A percentile compares a stretch with the other conserved stretches of the same genome.
Conservation (phyloP, 768 basidiomycete species). For the Infundibulicybe gibba region DNA sequence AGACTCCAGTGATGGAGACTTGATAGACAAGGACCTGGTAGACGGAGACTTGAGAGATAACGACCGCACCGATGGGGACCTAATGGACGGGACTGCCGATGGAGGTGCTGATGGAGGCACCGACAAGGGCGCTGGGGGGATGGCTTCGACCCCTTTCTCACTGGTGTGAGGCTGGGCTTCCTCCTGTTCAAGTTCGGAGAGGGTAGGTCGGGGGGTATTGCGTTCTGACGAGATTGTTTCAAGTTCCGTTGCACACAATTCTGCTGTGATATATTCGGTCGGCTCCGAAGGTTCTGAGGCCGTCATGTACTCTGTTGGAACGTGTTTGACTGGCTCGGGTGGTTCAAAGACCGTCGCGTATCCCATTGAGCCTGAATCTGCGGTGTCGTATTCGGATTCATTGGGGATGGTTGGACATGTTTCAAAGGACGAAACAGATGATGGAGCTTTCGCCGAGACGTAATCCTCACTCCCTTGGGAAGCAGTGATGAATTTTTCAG, state of each 20-base stretch:
- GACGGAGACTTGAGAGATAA: constrained; percentile 5
- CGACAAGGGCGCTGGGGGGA: constrained; percentile 25
- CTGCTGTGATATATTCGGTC: constrained; percentile 50
- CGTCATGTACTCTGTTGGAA: constrained; percentile 29
- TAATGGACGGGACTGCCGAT: constrained; percentile 3
- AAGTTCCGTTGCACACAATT: constrained; percentile 33
- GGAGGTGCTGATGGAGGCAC: constrained; percentile 13
- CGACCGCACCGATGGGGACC: constrained; percentile 1
- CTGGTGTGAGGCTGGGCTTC: constrained; percentile 11
- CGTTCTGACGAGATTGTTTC: constrained; percentile 38
- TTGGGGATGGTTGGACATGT: constrained; percentile 62
- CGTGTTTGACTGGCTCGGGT: constrained; percentile 34
- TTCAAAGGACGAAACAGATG: constrained; percentile 47
- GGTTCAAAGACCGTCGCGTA: constrained; percentile 26
- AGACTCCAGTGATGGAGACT: constrained; percentile 9
- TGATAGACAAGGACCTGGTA: constrained; percentile 9
- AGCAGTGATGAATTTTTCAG: constrained; percentile 38
- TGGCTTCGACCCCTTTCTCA: constrained; percentile 12
- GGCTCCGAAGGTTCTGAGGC: constrained; percentile 20
- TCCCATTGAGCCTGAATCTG: constrained; percentile 15
- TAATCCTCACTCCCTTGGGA: constrained; percentile 54
- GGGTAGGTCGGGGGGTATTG: constrained; percentile 37
- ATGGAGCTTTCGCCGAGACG: constrained; percentile 34
- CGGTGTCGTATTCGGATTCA: constrained; percentile 35
- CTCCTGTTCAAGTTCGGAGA: constrained; percentile 26